Conservation (phyloP, 495 filamentous ascomycete species). For the Penicillium macrosclerotiorum region DNA sequence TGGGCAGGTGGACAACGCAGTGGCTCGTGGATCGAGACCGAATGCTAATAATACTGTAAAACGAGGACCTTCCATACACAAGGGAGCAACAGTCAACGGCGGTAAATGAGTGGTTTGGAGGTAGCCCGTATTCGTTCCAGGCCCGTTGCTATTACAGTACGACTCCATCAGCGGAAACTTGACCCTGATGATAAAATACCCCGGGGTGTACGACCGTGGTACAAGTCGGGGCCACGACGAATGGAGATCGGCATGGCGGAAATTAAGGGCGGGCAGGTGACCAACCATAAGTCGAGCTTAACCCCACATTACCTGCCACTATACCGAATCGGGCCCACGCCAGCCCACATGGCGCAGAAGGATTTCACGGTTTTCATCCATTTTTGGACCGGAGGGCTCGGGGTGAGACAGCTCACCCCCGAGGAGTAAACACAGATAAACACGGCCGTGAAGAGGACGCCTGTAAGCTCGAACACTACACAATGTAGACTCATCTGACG, state of each 20-base stretch:
- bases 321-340: constrained; percentile 10
- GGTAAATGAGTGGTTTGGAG: no score
- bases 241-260: constrained; percentile 27
- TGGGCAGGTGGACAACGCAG: not conserved
- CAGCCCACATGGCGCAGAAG: constrained; percentile 18
- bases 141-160: no score
- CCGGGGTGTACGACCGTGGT: not conserved
- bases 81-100: no score
- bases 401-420: not conserved
- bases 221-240: not conserved
- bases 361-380: constrained; percentile 16
- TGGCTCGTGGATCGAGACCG: no score
- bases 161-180: no score
- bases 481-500: no score
- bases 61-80: no score
- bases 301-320: constrained; percentile 9
- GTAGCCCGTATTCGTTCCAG: no score
- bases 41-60: not conserved
- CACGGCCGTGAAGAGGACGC: no score
- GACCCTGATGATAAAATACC: constrained; percentile 5
- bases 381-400: not conserved
- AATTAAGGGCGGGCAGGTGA: constrained; percentile 8
- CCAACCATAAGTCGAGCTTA: constrained; percentile 3
- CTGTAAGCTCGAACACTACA: no score
- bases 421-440: not conserved